These are phyloP conservation scores for Anthostomella pinea DNA, from an alignment of 2,329 filamentous ascomycete species.

Conservation along the genomic window DNA sequence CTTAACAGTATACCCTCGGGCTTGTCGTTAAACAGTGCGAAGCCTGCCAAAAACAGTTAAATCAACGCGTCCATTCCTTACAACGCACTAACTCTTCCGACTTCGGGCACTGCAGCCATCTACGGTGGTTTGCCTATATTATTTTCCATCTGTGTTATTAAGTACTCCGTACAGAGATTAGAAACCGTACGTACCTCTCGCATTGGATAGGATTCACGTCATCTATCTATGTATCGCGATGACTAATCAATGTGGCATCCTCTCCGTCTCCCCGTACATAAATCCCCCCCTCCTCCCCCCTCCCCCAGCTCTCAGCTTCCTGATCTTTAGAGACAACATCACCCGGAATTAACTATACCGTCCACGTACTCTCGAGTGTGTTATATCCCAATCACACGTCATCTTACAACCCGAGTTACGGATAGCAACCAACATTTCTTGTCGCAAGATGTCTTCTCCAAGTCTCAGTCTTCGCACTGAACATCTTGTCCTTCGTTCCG, in stretches of 20 bases:
- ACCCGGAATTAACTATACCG: too few species aligned
- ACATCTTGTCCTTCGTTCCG: background rate
- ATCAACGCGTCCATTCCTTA: too few species aligned
- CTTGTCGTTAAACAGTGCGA: too few species aligned
- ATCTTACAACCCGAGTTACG: background rate
- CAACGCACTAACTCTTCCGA: background rate
- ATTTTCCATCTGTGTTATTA: background rate
- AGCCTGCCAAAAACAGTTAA: too few species aligned
- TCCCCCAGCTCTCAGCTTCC: too few species aligned
- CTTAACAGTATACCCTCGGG: too few species aligned
- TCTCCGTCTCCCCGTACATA: too few species aligned
- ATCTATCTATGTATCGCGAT: background rate
- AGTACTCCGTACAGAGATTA: background rate
- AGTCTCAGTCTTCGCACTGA: background rate
- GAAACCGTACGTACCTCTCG: background rate
- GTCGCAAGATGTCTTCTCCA: constrained; percentile 1
- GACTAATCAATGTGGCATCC: background rate
- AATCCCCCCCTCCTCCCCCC: too few species aligned
- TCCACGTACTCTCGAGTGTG: too few species aligned
- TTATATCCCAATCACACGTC: background rate
- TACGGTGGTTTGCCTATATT: background rate
- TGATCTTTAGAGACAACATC: too few species aligned
- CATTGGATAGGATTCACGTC: background rate
- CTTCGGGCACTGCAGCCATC: background rate
- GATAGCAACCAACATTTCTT: background rate